Percentiles rank a stretch among this genome's conserved stretches.
Conservation (phyloP, 306 rosid genomes). For the Coriaria nepalensis region DNA sequence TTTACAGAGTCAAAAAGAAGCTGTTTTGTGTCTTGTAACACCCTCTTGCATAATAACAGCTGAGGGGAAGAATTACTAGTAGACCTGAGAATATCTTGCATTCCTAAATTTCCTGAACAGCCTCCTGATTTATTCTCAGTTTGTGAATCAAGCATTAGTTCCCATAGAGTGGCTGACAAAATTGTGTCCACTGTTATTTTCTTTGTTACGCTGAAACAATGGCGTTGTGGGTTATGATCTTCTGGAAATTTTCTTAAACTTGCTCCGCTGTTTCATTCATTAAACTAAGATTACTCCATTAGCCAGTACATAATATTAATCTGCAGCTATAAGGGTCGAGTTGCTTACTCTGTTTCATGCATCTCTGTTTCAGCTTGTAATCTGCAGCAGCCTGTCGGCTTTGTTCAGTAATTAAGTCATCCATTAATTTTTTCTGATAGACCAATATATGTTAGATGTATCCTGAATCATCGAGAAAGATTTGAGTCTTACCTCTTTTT, state of each 20-base stretch:
- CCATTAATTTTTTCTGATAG: background rate
- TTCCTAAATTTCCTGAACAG: conserved; percentile 12
- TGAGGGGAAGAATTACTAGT: conserved; percentile 19
- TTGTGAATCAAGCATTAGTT: conserved; percentile 27
- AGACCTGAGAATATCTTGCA: conserved; percentile 21
- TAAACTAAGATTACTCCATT: too few species aligned
- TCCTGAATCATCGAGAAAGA: background rate
- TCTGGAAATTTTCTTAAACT: background rate
- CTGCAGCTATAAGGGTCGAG: conserved; percentile 2
- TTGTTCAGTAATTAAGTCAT: conserved; percentile 25
- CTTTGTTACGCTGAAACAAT: conserved; percentile 22
- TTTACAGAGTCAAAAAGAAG: conserved; percentile 56
- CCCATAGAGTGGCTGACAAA: conserved; percentile 45
- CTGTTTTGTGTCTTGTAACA: conserved; percentile 43
- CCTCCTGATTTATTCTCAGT: conserved; percentile 16
- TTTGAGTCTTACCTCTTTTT: conserved; percentile 33
- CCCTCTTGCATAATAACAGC: conserved; percentile 33
- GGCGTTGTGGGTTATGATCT: background rate
- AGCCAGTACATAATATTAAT: too few species aligned
- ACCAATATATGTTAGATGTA: background rate
- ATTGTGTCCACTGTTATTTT: conserved; percentile 38
- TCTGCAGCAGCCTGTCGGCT: conserved; percentile 44
- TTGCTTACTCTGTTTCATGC: conserved; percentile 24
- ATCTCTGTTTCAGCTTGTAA: conserved; percentile 15
- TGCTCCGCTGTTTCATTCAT: too few species aligned